Evolutionary conservation across 768 basidiomycete species (phyloP), one percentile per base, ranked within the genome.

Genomic region (Boletales sp.): DNA sequence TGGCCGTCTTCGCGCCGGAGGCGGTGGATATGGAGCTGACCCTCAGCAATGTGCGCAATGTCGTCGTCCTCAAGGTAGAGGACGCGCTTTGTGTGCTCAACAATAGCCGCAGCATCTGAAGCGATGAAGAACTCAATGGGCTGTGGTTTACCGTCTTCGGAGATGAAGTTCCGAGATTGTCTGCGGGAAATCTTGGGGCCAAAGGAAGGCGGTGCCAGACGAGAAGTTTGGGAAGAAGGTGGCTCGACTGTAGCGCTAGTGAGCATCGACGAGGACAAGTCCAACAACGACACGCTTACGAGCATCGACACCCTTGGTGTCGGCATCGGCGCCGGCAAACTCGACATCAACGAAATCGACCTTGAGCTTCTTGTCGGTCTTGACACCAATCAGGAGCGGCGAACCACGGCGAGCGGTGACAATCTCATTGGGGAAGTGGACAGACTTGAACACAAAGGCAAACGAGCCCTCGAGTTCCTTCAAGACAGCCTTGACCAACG

Each of bases 81-180:
- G 33, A 99, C 96, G 44, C 94, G 88, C 72, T 98, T 98, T 53
- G 96, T 99, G 80, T 98, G 95, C 71, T 99, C 96, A 59, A 99
- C 83, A 60, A 99, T 86, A 47, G 96, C 96, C 21, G 90, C 74
- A 21, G 96, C 96, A 62, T 99, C 96, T 2, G 95, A 98, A 7
- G 96, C 96, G 60, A 99, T 88, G 76, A 98, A 98, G 79, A 94
- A 99, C 66, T 99, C 96, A 72, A 99, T 99, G 38, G 96, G 95
- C 61, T 97, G 94, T 35, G 95, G 94, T 62, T 94, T 85, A 42
- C 96, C 96, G 71, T 99, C 96, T 63, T 98, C 96, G 13, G 92
- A 90, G 78, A 98, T 90, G 80, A 98, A 99, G 38, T 94, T 94
- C 19, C 96, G 87, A 36, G 94, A 96, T 68, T 98, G 96, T 21